Conservation (phyloP, 225 moss, liverwort and hornwort species). For the Rhytidiadelphus loreus region DNA sequence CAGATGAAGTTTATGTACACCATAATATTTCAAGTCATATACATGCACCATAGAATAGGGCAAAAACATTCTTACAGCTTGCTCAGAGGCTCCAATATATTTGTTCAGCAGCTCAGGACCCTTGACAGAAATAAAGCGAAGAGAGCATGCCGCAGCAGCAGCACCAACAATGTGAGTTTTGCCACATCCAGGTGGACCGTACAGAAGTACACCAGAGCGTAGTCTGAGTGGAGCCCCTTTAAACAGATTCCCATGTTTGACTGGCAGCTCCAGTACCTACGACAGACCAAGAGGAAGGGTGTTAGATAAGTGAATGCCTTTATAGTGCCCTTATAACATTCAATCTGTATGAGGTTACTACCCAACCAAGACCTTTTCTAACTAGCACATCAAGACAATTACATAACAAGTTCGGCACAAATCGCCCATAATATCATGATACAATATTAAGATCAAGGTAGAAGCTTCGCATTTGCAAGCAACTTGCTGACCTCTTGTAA, state of each 20-base stretch:
- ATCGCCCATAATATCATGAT: neutral
- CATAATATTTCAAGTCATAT: neutral
- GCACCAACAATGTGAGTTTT: constrained; percentile 97
- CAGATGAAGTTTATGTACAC: neutral
- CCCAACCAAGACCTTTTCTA: neutral
- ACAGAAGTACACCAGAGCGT: constrained; percentile 86
- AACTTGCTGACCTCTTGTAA: constrained; percentile 68
- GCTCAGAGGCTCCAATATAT: constrained; percentile 99
- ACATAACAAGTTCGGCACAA: neutral
- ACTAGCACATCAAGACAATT: neutral
- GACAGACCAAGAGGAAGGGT: neutral
- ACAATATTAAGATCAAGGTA: neutral
- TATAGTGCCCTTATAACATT: neutral
- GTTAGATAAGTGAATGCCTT: neutral
- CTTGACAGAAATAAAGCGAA: constrained; percentile 92
- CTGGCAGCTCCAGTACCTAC: constrained; percentile 92
- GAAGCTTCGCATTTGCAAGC: neutral
- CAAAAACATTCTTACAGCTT: constrained; percentile 58
- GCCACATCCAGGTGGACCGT: constrained; percentile 98
- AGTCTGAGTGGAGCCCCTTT: constrained; percentile 88
- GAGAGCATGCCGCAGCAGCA: constrained; percentile 89
- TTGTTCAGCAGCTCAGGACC: constrained; percentile 97
- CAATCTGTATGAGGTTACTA: neutral
- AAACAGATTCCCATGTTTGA: constrained; percentile 75
- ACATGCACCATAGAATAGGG: neutral